Evolutionary conservation across 768 basidiomycete genomes (phyloP).

Genomic region (Suillus hirtellus): DNA sequence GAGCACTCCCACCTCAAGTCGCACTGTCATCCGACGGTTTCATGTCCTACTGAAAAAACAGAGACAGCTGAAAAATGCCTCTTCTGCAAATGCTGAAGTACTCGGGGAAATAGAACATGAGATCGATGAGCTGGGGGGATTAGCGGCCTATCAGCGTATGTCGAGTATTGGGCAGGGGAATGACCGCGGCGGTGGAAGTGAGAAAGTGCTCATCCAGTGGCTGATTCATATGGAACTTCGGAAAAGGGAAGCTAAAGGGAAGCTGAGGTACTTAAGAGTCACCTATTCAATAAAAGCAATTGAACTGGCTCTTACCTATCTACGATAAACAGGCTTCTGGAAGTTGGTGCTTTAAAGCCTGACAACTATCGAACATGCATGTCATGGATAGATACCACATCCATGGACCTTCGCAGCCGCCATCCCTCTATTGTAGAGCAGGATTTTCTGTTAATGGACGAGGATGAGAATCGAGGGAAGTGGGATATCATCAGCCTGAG

Average conservation of each 20-base stretch:
- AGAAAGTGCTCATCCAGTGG: constrained; percentile 78
- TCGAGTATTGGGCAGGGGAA: constrained; percentile 77
- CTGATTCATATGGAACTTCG: constrained; percentile 52
- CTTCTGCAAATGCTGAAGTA: constrained; percentile 27
- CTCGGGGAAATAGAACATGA: constrained; percentile 57
- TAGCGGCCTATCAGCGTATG: constrained; percentile 81
- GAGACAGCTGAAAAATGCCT: constrained; percentile 43
- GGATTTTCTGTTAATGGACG: constrained; percentile 74
- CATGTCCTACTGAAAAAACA: constrained; percentile 78
- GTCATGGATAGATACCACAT: constrained; percentile 70
- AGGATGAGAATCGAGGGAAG: constrained; percentile 44
- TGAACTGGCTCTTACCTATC: neutral
- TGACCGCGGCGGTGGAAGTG: constrained; percentile 87
- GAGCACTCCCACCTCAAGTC: constrained; percentile 59
- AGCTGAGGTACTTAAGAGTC: constrained; percentile 32
- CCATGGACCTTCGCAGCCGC: constrained; percentile 83
- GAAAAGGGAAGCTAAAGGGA: constrained; percentile 24
- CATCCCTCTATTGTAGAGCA: constrained; percentile 84
- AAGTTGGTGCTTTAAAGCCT: constrained; percentile 85
- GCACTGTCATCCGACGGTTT: constrained; percentile 75
- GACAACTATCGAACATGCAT: constrained; percentile 72
- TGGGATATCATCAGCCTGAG: constrained; percentile 88
- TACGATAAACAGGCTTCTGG: constrained; percentile 60
- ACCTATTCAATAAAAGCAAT: constrained; percentile 12
- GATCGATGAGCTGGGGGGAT: constrained; percentile 71